Percentiles rank a stretch among this genome's conserved stretches.
Evolutionary conservation across 148 eudicot species (phyloP).

Genomic region (Persicaria tinctoria): DNA sequence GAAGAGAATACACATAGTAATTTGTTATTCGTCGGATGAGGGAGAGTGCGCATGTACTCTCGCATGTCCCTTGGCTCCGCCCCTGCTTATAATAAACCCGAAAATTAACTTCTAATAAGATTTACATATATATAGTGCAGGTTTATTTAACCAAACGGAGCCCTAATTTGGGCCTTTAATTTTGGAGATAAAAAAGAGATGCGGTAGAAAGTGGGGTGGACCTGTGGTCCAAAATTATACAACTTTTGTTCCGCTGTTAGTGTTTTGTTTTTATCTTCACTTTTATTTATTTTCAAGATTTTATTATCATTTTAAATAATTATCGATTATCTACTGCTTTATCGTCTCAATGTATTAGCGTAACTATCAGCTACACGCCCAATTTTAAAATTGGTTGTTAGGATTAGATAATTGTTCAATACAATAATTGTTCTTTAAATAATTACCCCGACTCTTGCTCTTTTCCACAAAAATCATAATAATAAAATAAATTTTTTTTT

Average conservation of each 20-base stretch:
- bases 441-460: not conserved
- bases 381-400: not conserved
- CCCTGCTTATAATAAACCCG: too few relatives aligned
- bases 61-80: too few relatives aligned
- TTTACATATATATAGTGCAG: too few relatives aligned
- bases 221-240: not conserved
- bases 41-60: too few relatives aligned
- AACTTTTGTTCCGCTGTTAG: not conserved
- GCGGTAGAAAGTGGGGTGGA: not conserved
- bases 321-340: not conserved
- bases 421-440: not conserved
- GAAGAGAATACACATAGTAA: too few relatives aligned
- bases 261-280: not conserved
- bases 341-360: not conserved
- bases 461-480: too few relatives aligned
- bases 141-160: not conserved
- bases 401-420: not conserved
- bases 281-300: too few relatives aligned
- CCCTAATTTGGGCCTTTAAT: not conserved
- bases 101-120: too few relatives aligned
- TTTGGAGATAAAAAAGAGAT: not conserved
- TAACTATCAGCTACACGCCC: not conserved
- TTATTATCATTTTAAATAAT: too few relatives aligned
- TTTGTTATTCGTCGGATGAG: too few relatives aligned
- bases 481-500: too few relatives aligned